phyloP scores from a whole-genome alignment of 768 basidiomycete species.

The Mycena haematopus region DNA sequence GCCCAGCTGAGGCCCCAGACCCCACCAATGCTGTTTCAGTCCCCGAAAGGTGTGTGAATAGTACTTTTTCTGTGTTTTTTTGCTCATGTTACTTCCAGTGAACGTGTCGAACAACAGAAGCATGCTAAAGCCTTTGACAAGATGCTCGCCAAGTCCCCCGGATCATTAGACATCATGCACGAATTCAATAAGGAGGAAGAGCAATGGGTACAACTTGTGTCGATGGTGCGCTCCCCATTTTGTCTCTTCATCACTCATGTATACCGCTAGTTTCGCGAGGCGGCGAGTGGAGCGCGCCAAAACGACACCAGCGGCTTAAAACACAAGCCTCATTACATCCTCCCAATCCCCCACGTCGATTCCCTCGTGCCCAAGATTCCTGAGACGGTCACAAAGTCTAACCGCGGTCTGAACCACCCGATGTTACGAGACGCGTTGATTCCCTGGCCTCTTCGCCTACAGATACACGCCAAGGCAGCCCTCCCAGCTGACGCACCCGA shows the following conservation, averaged over 20 bases:
- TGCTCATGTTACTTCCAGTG: neutral
- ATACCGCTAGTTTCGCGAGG: neutral
- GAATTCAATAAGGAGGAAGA: neutral
- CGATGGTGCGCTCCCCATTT: neutral
- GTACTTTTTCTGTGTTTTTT: neutral
- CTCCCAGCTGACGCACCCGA: neutral
- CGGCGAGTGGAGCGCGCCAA: neutral
- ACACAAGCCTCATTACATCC: neutral
- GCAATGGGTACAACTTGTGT: neutral
- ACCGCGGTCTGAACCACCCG: neutral
- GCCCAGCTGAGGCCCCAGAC: too few species aligned
- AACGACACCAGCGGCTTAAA: neutral
- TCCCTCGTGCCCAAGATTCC: neutral
- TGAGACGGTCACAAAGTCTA: neutral
- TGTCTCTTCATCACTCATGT: neutral
- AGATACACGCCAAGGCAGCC: neutral
- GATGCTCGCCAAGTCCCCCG: neutral
- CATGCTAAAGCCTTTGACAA: slow-evolving; percentile 1
- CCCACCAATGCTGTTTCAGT: too few species aligned
- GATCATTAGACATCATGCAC: neutral
- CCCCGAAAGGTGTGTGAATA: neutral
- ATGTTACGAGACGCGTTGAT: neutral
- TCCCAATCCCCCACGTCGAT: neutral
- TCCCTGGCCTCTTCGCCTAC: neutral
- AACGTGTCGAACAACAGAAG: neutral